These are phyloP conservation scores for Lotmaria passim DNA, from an alignment of 208 protist genomes.

Conservation along the genomic window DNA sequence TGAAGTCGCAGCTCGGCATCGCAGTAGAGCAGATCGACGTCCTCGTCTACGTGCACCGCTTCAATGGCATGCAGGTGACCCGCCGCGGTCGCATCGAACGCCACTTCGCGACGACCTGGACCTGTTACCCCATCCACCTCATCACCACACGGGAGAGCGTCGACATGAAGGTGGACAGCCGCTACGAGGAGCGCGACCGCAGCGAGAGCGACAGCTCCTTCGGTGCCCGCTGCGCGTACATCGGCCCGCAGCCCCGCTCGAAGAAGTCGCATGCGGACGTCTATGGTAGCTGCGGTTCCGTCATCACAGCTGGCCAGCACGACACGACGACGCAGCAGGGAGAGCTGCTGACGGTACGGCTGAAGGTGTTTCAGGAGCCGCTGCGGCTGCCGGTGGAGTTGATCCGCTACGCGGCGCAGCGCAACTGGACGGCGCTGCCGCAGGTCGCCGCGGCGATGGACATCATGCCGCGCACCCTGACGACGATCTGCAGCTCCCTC, in stretches of 20 bases:
- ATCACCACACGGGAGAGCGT: conserved; percentile 61
- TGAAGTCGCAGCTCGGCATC: conserved; percentile 86
- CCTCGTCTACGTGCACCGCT: conserved; percentile 87
- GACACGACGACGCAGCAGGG: conserved; percentile 29
- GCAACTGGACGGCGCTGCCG: conserved; percentile 79
- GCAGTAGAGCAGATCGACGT: conserved; percentile 53
- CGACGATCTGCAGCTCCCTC: conserved; percentile 74
- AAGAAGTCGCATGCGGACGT: conserved; percentile 37
- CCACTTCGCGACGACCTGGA: conserved; percentile 76
- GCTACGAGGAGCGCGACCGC: conserved; percentile 78
- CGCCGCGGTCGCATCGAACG: conserved; percentile 61
- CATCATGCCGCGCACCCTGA: conserved; percentile 57
- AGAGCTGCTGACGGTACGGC: conserved; percentile 43
- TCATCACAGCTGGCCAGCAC: conserved; percentile 45
- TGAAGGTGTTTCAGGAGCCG: conserved; percentile 48
- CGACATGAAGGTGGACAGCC: conserved; percentile 67
- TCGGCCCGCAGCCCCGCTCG: conserved; percentile 70
- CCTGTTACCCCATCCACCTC: conserved; percentile 80
- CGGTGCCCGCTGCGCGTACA: conserved; percentile 70
- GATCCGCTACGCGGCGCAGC: conserved; percentile 45
- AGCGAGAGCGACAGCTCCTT: conserved; percentile 49
- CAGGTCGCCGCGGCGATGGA: conserved; percentile 60
- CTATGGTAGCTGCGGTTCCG: conserved; percentile 61
- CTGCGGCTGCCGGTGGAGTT: conserved; percentile 60
- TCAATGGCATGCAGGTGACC: conserved; percentile 75